Conservation (phyloP, 2,329 filamentous ascomycete genomes). For the Ilyonectria mors-panacis region DNA sequence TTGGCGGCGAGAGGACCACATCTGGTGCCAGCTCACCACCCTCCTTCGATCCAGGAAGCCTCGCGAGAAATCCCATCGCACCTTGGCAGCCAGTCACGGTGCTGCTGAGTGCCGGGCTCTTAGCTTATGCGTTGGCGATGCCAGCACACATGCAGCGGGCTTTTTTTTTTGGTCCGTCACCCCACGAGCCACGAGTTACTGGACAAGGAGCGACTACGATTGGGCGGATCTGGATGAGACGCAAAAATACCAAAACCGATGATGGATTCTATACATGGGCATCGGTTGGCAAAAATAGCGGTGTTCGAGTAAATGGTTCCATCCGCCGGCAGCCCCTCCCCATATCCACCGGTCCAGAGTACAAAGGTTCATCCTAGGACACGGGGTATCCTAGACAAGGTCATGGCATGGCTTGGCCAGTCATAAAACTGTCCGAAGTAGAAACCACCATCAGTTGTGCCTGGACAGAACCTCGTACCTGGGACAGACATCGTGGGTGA, state of each 20-base stretch:
- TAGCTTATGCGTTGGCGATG: constrained; percentile 48
- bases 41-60: constrained; percentile 36
- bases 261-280: constrained; percentile 22
- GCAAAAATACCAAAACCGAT: not conserved
- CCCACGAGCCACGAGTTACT: constrained; percentile 24
- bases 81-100: constrained; percentile 32
- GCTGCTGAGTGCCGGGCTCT: constrained; percentile 30
- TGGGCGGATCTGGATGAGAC: constrained; percentile 19
- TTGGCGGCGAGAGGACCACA: constrained; percentile 17
- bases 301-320: constrained; percentile 13
- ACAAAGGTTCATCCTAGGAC: constrained; percentile 15
- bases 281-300: constrained; percentile 23
- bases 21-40: constrained; percentile 44
- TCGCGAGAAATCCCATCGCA: constrained; percentile 13
- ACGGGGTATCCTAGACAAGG: constrained; percentile 34
- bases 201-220: constrained; percentile 20
- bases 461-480: not conserved
- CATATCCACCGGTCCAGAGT: constrained; percentile 8
- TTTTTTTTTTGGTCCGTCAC: constrained; percentile 6
- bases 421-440: constrained; percentile 11
- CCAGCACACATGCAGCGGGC: constrained; percentile 43
- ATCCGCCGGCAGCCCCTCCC: constrained; percentile 4
- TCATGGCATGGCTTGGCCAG: not conserved
- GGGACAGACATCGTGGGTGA: not conserved
- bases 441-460: constrained; percentile 4